Evolutionary conservation across 2,329 filamentous ascomycete genomes (phyloP), one percentile per base, ranked within the genome.

Genomic region (Leptographium lundbergii): DNA sequence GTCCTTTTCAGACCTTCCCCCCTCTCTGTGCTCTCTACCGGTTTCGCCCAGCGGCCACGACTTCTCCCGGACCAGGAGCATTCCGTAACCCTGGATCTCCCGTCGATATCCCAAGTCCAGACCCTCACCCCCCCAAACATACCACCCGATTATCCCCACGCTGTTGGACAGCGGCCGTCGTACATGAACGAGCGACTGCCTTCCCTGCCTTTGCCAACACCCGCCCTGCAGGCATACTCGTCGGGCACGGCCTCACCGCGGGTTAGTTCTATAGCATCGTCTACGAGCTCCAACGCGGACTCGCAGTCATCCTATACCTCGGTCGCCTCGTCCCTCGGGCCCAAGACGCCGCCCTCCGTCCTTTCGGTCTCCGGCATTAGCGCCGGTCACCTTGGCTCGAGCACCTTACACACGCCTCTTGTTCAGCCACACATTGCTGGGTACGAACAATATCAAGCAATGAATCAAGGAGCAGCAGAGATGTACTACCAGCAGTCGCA

Each of bases 81-180:
- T 14, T 47, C 39, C 19, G 89, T 83, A 86, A 94, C 91, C 80
- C 89, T 95, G 89, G 89, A 91, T 88, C 85, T 91, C 74, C 88
- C 89, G 77, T 88, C 88, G 76, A 87, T 91, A 71, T 87, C 87
- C 70, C 85, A 89, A 78, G 83, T 88, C 77, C 86, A 89, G 75
- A 83, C 85, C 81, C 86, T 88, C 83, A 86, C 86, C 78, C 80
- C 81, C 70, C 80, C 81, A 74, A 86, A 91, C 75, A 78, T 81
- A 68, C 73, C 78, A 72, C 89, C 84, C 75, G 88, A 86, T 75
- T 85, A 84, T 74, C 76, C 80, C 70, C 81, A 86, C 75, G 80
- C 82, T 70, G 59, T 59, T 56, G 72, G 77, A 65, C 81, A 86
- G 72, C 81, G 82, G 62, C 73, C 83, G 70, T 76, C 84, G 74